Evolutionary conservation across 805 yeast species (phyloP), one percentile per base, ranked within the genome.

Genomic region (Lipomyces anomalus): DNA sequence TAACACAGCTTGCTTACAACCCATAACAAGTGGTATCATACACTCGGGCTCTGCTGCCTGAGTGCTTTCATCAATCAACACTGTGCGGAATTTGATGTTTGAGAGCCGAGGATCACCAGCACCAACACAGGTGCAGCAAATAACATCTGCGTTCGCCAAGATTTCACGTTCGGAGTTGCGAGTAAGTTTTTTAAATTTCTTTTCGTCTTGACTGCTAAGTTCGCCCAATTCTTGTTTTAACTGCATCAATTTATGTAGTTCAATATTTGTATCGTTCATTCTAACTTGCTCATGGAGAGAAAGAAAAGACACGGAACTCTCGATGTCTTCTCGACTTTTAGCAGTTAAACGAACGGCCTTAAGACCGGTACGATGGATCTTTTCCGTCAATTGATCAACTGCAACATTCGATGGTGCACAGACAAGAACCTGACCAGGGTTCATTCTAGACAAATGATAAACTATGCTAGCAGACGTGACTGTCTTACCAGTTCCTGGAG

Each of bases 331-430:
- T 49, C 95, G 72, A 35, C 83, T 73, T 57, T 73, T 78, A 1
- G 96, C 94, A 4, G 80, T 73, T 39, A 89, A 57, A 57, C 97
- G 73, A 13, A 85, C 84, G 29, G 87, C 95, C 17, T 78, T 78
- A 46, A 89, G 65, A 0, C 95, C 95, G 23, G 86, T 63, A n/a
- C 65, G 61, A 43, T 78, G 74, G 36, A 89, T 69, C 57, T 88
- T 83, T 6, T 73, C 74, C 2, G 95, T 86, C 45, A 89, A 71
- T 67, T 89, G 95, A 63, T 89, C 96, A 26, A 86, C 95, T 0
- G 96, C 97, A 40, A 89, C 90, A 64, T 89, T 89, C 18, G 95
- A 88, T 20, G 97, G 96, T 2, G 97, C 96, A 70, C 95, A 86
- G 2, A 88, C 96, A 34, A 89, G 70, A 6, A 88, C 78, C 50